Conservation (phyloP, 352 stramenopile genomes). For the Halophytophthora batemanensis region DNA sequence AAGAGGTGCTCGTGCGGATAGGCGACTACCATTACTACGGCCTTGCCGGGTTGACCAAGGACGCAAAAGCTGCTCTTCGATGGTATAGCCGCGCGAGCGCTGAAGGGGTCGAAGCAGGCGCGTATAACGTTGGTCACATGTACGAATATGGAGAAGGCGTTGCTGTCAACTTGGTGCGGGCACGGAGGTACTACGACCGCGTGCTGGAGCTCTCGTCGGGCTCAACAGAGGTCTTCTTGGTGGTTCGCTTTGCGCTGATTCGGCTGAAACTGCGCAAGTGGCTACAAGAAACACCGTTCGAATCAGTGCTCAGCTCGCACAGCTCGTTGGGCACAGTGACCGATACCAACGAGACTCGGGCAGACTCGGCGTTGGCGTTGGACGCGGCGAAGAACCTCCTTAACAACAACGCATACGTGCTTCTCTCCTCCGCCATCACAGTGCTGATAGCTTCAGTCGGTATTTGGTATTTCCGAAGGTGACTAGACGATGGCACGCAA, state of each 20-base stretch:
- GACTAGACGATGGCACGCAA: conserved; percentile 5
- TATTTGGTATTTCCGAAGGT: conserved; percentile 24
- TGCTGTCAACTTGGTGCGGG: conserved; percentile 41
- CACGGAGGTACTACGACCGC: conserved; percentile 60
- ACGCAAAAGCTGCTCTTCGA: conserved; percentile 36
- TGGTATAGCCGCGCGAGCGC: conserved; percentile 76
- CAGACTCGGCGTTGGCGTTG: conserved; percentile 10
- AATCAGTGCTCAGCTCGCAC: conserved; percentile 7
- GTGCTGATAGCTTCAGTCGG: conserved; percentile 17
- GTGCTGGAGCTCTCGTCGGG: conserved; percentile 44
- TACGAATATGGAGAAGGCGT: conserved; percentile 64
- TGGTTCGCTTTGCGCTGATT: conserved; percentile 34
- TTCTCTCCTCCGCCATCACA: conserved; percentile 15
- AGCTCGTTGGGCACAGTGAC: conserved; percentile 1
- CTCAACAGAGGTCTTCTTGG: conserved; percentile 26
- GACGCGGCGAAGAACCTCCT: conserved; percentile 9
- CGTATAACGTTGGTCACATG: conserved; percentile 77
- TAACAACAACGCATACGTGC: conserved; percentile 5
- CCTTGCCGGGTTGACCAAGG: conserved; percentile 30
- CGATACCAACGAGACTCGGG: conserved; percentile 8
- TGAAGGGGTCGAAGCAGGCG: conserved; percentile 48
- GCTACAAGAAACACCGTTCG: conserved; percentile 24
- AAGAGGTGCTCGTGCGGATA: conserved; percentile 61
- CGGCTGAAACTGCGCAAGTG: conserved; percentile 33
- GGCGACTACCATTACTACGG: conserved; percentile 81